Evolutionary conservation across 257 asterid species (phyloP), one percentile per base, ranked within the genome.

Genomic region (Fraxinus excelsior): DNA sequence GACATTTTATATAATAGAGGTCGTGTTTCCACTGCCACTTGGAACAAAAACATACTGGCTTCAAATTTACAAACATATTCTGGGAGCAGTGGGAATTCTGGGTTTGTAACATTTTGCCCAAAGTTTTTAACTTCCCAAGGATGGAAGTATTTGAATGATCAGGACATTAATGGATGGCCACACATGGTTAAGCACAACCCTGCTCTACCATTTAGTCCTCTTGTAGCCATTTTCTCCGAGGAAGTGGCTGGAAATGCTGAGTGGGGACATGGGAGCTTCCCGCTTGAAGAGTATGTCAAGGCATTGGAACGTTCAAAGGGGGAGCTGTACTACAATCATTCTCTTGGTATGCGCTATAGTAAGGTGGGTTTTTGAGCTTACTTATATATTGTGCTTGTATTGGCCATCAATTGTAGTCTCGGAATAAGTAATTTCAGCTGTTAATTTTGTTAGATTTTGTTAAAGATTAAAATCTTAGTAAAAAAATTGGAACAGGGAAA

Each of bases 191-290:
- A 71, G 73, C 80, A 80, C 51, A 65, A 81, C 51, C 90, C 88
- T 74, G 80, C 89, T 70, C 74, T 83, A 73, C 94, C 96, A 66
- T 81, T 89, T 70, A 89, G 97, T 78, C 96, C 92, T 65, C 77
- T 91, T 40, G 91, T 95, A 73, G 84, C 92, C 40, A 84, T 90
- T 83, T 90, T 91, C 78, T 83, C 90, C 0, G 94, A 79, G 70
- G 89, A 88, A 76, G 88, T 65, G 76, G 76, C 86, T 19, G 88
- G 75, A 86, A 86, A 87, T 84, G 87, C 86, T 74, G 96, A 93
- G 82, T 93, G 98, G 98, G 92, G 87, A 23, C 96, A 95, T 74
- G 98, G 99, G 62, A 87, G 82, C 86, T 95, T 95, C 90, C 97
- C 96, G 7, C 69, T 95, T 66, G 98, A 95, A 73, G 98, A 95